Base-by-base conservation (phyloP, 2,329 filamentous ascomycete species). In the Colletotrichum sp. region DNA sequence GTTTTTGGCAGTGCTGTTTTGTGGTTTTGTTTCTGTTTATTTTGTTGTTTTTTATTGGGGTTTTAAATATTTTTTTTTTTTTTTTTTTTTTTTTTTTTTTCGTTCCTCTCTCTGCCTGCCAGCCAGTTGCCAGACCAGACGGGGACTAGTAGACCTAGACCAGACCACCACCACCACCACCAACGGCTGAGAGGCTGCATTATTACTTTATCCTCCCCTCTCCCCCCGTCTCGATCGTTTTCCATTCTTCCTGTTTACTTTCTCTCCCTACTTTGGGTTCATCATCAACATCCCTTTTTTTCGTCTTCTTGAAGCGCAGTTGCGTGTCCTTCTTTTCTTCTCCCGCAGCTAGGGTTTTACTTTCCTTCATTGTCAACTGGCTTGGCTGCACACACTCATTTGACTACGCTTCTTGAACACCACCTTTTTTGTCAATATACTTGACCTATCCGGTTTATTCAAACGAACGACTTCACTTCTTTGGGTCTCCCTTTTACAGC, bases 351-450 rank as follows among this genome's bases (percentile, higher is more conserved):
- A 81, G 81, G 82, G 81, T 82, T 83, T 83, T 85, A 83, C 82
- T 81, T 83, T 85, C 82, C 82, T 86, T 86, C 81, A 85, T 83
- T 81, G 82, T 80, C 88, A 89, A 90, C 88, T 89, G 88, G 88
- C 86, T 90, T 90, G 89, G 89, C 88, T 90, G 87, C 87, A 88
- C 86, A 88, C 88, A 83, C 84, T 90, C 87, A 84, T 91, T 90
- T 88, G 77, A 84, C 77, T 83, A 87, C 85, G 80, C 85, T 87
- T 89, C 84, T 85, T 81, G 73, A 79, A 84, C 85, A 87, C 71
- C 62, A 71, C 74, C 75, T 67, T 71, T 71, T 75, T 76, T 74
- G 71, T 75, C 74, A 74, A 76, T 66, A 75, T 72, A 75, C 68
- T 78, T 75, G 75, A 72, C 76, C 75, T 77, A 78, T 77, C 75